Percentiles rank a stretch among this genome's conserved stretches.
These are phyloP conservation scores for Gossypium thurberi DNA, from an alignment of 345 rosid genomes.

Conservation along the genomic window DNA sequence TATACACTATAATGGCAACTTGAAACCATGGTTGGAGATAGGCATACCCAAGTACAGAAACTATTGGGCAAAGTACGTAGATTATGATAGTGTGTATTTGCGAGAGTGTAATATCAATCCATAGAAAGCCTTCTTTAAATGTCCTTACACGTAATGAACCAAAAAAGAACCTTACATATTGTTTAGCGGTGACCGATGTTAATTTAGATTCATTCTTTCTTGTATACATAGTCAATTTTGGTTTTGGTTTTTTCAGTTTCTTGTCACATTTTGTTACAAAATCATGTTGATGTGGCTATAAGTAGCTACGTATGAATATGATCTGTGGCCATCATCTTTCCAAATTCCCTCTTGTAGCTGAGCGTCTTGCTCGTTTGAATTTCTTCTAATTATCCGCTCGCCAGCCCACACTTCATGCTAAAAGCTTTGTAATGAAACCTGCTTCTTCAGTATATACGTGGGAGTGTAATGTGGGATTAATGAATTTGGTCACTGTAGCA, in stretches of 20 bases:
- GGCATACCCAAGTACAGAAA: constrained; percentile 53
- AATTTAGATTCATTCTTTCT: constrained; percentile 12
- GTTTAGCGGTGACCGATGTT: neutral
- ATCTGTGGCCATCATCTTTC: neutral
- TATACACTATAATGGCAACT: constrained; percentile 73
- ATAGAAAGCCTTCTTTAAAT: neutral
- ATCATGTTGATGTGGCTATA: neutral
- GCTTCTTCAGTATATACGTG: constrained; percentile 12
- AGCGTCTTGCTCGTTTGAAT: neutral
- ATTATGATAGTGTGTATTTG: constrained; percentile 3
- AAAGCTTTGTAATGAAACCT: neutral
- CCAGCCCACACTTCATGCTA: constrained; percentile 13
- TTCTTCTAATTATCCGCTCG: constrained; percentile 23
- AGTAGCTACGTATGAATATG: neutral
- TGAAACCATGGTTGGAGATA: constrained; percentile 87
- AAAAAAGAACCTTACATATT: neutral
- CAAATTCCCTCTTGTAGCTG: neutral
- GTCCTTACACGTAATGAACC: too few species aligned
- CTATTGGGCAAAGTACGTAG: constrained; percentile 12
- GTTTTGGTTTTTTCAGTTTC: constrained; percentile 18
- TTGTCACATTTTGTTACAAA: neutral
- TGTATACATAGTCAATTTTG: constrained; percentile 11
- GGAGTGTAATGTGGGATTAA: constrained; percentile 26
- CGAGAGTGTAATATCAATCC: constrained; percentile 9
- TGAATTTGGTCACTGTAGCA: constrained; percentile 28